These are phyloP conservation scores for Chenopodium suecicum DNA, from an alignment of 148 eudicot species.

Conservation along the genomic window DNA sequence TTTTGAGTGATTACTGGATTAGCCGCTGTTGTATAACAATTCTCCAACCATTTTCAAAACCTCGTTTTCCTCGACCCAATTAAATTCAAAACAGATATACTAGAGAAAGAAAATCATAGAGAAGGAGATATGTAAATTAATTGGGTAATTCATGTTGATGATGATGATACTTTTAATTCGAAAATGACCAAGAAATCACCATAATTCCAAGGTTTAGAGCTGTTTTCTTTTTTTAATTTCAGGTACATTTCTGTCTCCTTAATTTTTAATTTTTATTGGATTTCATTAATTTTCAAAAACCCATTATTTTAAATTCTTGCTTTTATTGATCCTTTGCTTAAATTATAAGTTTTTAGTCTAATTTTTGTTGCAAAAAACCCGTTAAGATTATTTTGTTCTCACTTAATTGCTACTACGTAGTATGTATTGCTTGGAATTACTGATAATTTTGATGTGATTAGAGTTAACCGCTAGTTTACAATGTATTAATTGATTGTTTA, in stretches of 20 bases:
- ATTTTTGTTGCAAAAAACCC: not conserved
- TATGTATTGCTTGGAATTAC: not conserved
- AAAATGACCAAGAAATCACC: not conserved
- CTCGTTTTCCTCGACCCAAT: slow-evolving; percentile 2
- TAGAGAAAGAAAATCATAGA: too few species aligned
- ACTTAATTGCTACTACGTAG: not conserved
- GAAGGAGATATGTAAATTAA: too few species aligned
- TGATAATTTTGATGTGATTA: not conserved
- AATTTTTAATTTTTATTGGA: not conserved
- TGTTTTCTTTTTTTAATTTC: not conserved
- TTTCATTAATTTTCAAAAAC: not conserved
- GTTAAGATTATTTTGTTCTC: not conserved
- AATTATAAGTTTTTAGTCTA: too few species aligned
- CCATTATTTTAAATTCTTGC: not conserved
- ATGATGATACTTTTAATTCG: not conserved
- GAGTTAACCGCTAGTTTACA: not conserved
- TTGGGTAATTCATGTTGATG: not conserved
- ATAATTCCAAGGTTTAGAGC: not conserved
- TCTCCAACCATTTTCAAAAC: not conserved
- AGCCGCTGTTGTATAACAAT: too few species aligned
- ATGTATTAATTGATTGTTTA: not conserved
- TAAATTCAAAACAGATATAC: not conserved
- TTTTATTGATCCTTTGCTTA: not conserved
- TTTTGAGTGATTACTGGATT: too few species aligned
- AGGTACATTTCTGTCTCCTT: slow-evolving; percentile 6